Percentiles rank a stretch among this genome's conserved stretches.
phyloP scores from a whole-genome alignment of 768 basidiomycete genomes.

The Tylopilus sp. region DNA sequence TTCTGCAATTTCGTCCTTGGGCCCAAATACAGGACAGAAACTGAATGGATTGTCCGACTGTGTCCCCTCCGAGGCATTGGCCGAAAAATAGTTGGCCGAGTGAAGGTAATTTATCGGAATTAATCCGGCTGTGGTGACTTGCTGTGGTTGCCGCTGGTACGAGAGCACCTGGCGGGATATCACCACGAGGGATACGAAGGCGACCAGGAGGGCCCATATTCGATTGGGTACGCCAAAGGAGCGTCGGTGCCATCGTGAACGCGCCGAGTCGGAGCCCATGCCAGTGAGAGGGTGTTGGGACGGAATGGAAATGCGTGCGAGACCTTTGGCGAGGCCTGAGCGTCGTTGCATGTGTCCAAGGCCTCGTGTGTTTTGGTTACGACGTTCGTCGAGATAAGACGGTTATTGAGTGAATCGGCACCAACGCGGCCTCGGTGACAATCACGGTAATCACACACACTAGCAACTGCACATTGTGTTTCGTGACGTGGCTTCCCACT shows the following conservation, averaged over 20 bases:
- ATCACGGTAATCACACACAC: not conserved
- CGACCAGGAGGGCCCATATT: slow-evolving; percentile 60
- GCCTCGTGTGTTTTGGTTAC: not conserved
- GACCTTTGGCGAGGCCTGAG: slow-evolving; percentile 40
- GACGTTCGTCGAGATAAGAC: slow-evolving; percentile 4
- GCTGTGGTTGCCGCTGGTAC: slow-evolving; percentile 23
- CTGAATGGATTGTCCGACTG: slow-evolving; percentile 61
- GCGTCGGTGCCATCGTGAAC: slow-evolving; percentile 53
- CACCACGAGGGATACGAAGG: slow-evolving; percentile 52
- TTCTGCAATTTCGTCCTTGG: slow-evolving; percentile 71
- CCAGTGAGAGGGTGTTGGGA: slow-evolving; percentile 37
- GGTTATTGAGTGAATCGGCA: not conserved
- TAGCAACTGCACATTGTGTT: not conserved
- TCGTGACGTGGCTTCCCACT: not conserved
- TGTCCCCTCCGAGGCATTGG: slow-evolving; percentile 35
- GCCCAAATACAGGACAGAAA: slow-evolving; percentile 89
- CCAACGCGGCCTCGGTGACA: not conserved
- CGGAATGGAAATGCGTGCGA: slow-evolving; percentile 55
- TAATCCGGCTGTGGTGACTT: slow-evolving; percentile 42
- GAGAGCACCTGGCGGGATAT: slow-evolving; percentile 57
- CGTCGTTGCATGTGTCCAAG: slow-evolving; percentile 57
- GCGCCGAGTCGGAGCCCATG: slow-evolving; percentile 46
- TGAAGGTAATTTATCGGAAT: slow-evolving; percentile 85
- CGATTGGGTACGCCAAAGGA: slow-evolving; percentile 62
- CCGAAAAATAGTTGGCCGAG: slow-evolving; percentile 29